Base-by-base conservation (phyloP, 2,329 filamentous ascomycete genomes). In the Aspergillus arachidicola region DNA sequence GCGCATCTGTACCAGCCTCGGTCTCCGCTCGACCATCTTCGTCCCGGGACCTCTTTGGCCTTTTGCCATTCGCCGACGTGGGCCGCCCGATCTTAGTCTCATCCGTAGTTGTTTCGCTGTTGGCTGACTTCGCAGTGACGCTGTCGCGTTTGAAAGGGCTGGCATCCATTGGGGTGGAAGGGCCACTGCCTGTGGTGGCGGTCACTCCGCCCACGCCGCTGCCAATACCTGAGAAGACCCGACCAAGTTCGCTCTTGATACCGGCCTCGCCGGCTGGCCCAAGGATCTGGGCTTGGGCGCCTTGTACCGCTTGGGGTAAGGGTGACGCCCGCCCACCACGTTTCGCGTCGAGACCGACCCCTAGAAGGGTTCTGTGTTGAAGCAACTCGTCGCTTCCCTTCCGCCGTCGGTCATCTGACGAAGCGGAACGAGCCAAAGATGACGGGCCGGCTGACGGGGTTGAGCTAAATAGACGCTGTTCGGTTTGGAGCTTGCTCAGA, bases 171-270 rank as follows among this genome's bases (percentile, higher is more conserved):
- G 86, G 86, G 9, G 86, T 88, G 1, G 83, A 81, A 12, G 80
- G 80, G 19, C 83, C 82, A 67, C 83, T 84, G n/a, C 77, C 81
- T 41, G 81, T 79, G 38, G 82, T 79, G 50, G 80, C 80, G 23
- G 83, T 83, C 32, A 80, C 79, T 66, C 83, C 84, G 34, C 87
- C 86, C 21, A 89, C 82, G 41, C 89, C 89, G 75, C 87, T 89
- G 19, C 89, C 94, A 68, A 98, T 93, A n/a, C 94, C 94, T 21
- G 92, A 93, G 79, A 97, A 97, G 85, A 97, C 96, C 66, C 93
- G 89, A 32, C 94, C 94, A 75, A 97, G 94, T 75, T 97, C 94
- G 74, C 89, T 96, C 83, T 97, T 97, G 73, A 97, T 96, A 50
- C 91, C 91, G 12, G 93, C 91, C 75, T 97, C 93, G 19, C 90